Base-by-base conservation (phyloP, 257 asterid genomes). In the Lycium ferocissimum region DNA sequence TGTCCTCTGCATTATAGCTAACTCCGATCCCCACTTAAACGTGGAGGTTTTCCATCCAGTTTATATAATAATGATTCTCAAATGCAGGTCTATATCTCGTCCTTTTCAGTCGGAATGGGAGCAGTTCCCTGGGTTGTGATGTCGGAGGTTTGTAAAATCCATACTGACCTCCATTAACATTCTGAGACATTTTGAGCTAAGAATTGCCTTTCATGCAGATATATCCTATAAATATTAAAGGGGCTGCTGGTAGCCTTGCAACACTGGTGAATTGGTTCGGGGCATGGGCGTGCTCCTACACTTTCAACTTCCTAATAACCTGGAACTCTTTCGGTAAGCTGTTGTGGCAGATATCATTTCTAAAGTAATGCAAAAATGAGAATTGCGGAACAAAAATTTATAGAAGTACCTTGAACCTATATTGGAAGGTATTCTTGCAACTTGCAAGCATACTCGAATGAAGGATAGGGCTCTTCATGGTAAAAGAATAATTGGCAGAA, bases 111-210 rank as follows among this genome's bases (percentile, higher is more conserved):
- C 59, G 99, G 98, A 86, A 96, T 96, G 99, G 98, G 98, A 86
- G 99, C 98, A 86, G 97, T 95, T 89, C 99, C 99, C 12, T 95
- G 99, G 99, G 99, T 96, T 79, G 93, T 96, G 83, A 96, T 95
- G 99, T 96, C 98, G 7, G 98, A 96, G 98, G 99, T 95, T 90
- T 17, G 67, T 7, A 51, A 66, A 79, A 33, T 66, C 54, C 13
- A 49, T 10, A 66, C 47, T 3, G 12, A 47, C 53, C 79, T 82
- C 14, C 4, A 22, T 11, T 51, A 81, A 63, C 43, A 26, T 51
- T 58, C 37, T 20, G 35, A 3, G 22, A 73, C 35, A 85, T 37
- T 51, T 51, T 4, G 18, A 62, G 84, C 72, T 83, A 83, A 22
- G 69, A 35, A 38, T 58, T 13, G n/a, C 43, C 47, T 54, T 37